Evolutionary conservation across 2,329 filamentous ascomycete genomes (phyloP), one percentile per base, ranked within the genome.

Genomic region (Sporothrix brasiliensis): DNA sequence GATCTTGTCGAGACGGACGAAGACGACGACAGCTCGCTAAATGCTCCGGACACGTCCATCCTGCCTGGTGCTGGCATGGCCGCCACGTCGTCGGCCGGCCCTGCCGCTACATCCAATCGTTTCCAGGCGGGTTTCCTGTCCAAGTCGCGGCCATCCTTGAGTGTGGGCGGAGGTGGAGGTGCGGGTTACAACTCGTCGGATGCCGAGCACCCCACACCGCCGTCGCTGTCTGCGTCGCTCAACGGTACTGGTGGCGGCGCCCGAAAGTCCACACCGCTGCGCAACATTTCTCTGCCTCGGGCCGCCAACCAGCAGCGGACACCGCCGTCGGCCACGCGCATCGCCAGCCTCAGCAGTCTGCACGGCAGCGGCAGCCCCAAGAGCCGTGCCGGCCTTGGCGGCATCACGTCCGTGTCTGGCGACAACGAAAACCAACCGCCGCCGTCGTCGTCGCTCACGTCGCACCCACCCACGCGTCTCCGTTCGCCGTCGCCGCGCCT

Each of bases 71-170:
- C 54, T 19, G 6, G 14, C 16, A 65, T 44, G 11, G 24, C 27
- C 16, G 10, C 52, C 4, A 5, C 47, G 3, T 16, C 21, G 2
- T 16, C 21, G 2, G 3, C 27, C 3, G 14, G 72, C 72, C 74
- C 63, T 10, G 60, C 76, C 19, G 75, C 80, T 47, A 92, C 92
- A 75, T 87, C 87, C 67, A 91, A 87, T 80, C 88, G 94, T 56
- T 98, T 98, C 81, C 92, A 97, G 76, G 87, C 93, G 2, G 94
- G 94, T 5, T 97, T 97, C 79, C 82, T 98, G 30, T 89, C 92
- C 82, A 87, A 86, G 77, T 53, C 80, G 81, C 56, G 76, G 0
- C 52, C 34, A 6, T 71, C 68, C 3, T 41, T 52, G 14, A 24
- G 65, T 4, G 49, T 67, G 3, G 34, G 34, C 1, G 6, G 3